Evolutionary conservation across 106 monocot species (phyloP), one percentile per base, ranked within the genome.

Genomic region (Vanilla planifolia): DNA sequence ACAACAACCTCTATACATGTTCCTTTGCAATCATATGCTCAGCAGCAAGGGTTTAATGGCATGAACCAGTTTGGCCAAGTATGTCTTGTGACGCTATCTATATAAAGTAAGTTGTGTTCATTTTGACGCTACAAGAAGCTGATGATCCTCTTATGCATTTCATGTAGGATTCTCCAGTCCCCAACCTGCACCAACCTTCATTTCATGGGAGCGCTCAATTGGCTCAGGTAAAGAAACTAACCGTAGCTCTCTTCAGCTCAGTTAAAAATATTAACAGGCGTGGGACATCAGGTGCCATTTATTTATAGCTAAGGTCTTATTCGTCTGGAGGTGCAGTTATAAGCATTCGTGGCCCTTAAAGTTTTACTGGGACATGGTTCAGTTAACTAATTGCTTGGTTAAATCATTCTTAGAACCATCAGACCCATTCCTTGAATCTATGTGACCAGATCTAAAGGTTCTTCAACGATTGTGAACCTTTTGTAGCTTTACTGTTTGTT

Each of bases 111-210:
- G 1, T 33, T 22, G 33, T 55, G 29, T 68, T 23, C 25, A 14
- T 63, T 63, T 45, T 46, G 9, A 13, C 22, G 36, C 32, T 22
- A 40, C 19, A 20, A 57, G 26, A 42, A 9, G 39, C 27, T 66
- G 42, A 63, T 35, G 17, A 6, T 29, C 8, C n/a, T 62, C 24
- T 32, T 22, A 61, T 65, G 46, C 33, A 59, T 24, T 79, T 23
- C n/a, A n/a, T n/a, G n/a, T 43, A 79, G 79, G 79, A 75, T 51
- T 55, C 64, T 65, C 44, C 79, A 2, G 74, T 29, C 27, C 70
- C 74, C 32, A 64, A 70, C 45, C 52, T 70, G 45, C 74, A 69
- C 22, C 74, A 74, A 17, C 73, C 67, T 36, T 16, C 74, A 24
- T 70, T 66, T 53, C 65, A 66, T 74, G 69, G 42, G 21, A 64